Base-by-base conservation (phyloP, 371 early-diverging fungal species). In the Mortierella sp. region DNA sequence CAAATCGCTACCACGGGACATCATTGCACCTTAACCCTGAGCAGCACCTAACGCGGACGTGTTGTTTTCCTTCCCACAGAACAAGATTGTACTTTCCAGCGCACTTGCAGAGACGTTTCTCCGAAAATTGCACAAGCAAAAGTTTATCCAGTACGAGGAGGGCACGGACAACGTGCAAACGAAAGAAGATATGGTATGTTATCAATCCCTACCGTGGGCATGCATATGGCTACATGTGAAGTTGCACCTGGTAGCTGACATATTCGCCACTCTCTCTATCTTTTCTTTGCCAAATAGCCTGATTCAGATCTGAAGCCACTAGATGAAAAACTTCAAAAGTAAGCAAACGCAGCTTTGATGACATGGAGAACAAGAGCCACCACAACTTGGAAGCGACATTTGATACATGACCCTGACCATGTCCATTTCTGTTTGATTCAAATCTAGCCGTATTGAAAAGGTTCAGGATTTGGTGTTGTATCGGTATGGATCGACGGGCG, bases 401-500 rank as follows among this genome's bases (percentile, higher is more conserved):
- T 29, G 56, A n/a, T 60, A 29, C 32, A 16, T 16, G 32, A 11
- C 24, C 14, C 41, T 44, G 35, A 5, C 29, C 24, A 35, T 75
- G 24, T 41, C 24, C 55, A 41, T 16, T 54, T n/a, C 41, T 32
- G 2, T 35, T 63, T 60, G 51, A 51, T 48, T 6, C 29, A 46
- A 49, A 51, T 6, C 4, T 35, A 89, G 93, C 21, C 89, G 96
- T 44, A 87, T 96, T 24, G 96, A 95, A 79, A 94, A 93, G 71
- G 95, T 96, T 8, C 95, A 94, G 79, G 96, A 96, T 75, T 83
- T 96, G 58, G 96, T 96, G 1, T 78, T 96, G 74, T 96, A 94
- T 81, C 91, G 96, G 11, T 96, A 95, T 85, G 95, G 95, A 18
- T 92, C 92, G 5, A 96, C 96, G 5, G 96, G 96, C 21, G 94